A percentile compares a stretch with the other conserved stretches of the same genome.
These are phyloP conservation scores for Clonostachys rhizophaga DNA, from an alignment of 2,329 filamentous ascomycete species.

Conservation along the genomic window DNA sequence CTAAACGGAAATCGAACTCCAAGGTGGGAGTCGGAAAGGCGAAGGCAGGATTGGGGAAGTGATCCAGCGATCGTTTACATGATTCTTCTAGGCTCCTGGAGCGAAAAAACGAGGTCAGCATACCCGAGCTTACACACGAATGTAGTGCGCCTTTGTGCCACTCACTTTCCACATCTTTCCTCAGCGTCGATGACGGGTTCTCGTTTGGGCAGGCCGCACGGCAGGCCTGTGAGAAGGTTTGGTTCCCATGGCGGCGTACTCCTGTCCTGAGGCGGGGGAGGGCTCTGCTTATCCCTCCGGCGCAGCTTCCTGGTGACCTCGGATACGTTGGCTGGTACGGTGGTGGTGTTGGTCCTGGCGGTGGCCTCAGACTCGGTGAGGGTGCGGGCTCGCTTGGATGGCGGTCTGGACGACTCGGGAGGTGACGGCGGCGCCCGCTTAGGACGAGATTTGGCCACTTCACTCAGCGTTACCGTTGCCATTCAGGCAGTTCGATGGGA, in stretches of 20 bases:
- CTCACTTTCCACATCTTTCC: background rate
- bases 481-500: too few species aligned
- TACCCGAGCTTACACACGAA: too few species aligned
- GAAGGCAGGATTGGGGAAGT: conserved; percentile 34
- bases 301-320: too few species aligned
- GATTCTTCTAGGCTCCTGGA: conserved; percentile 22
- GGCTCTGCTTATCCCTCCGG: too few species aligned
- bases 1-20: conserved; percentile 45
- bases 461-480: too few species aligned
- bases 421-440: too few species aligned
- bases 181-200: background rate
- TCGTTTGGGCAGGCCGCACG: background rate
- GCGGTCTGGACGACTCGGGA: background rate
- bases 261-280: background rate
- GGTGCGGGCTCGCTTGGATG: background rate
- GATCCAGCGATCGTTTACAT: conserved; percentile 27
- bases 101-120: too few species aligned
- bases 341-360: background rate
- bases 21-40: conserved; percentile 39
- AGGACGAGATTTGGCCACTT: too few species aligned
- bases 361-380: background rate
- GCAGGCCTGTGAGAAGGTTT: background rate
- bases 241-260: background rate
- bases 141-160: background rate
- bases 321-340: background rate